These are phyloP conservation scores for Boletus fagicola DNA, from an alignment of 768 basidiomycete species.

Conservation along the genomic window DNA sequence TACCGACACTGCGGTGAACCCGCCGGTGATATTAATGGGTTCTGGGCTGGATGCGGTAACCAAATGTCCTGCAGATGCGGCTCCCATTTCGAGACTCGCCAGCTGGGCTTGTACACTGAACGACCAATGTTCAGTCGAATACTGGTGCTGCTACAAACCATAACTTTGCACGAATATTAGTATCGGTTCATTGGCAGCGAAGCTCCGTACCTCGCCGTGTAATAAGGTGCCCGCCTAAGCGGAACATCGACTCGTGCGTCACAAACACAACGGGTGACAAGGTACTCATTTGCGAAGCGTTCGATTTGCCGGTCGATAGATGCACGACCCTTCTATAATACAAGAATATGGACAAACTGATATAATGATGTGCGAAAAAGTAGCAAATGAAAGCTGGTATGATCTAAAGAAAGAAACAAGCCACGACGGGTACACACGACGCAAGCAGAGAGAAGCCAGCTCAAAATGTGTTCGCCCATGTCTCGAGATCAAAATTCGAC, in stretches of 20 bases:
- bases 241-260: neutral
- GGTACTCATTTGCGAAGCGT: neutral
- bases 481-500: conserved; percentile 68
- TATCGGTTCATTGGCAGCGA: neutral
- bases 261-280: neutral
- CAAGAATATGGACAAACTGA: conserved; percentile 28
- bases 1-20: neutral
- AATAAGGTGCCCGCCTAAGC: neutral
- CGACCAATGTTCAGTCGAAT: conserved; percentile 3
- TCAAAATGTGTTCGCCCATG: conserved; percentile 78
- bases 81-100: conserved; percentile 11
- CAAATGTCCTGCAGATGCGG: conserved; percentile 1
- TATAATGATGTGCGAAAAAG: conserved; percentile 32
- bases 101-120: conserved; percentile 7
- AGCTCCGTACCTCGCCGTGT: neutral
- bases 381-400: conserved; percentile 31
- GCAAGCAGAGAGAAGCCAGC: conserved; percentile 18
- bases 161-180: neutral
- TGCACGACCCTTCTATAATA: conserved; percentile 29
- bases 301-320: conserved; percentile 1
- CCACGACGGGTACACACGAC: conserved; percentile 5
- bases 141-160: conserved; percentile 10
- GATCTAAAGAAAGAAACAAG: conserved; percentile 17
- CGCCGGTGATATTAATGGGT: too few relatives aligned
- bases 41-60: conserved; percentile 12